These are phyloP conservation scores for Musa beccarii DNA, from an alignment of 176 grass and related monocot genomes.

Conservation along the genomic window DNA sequence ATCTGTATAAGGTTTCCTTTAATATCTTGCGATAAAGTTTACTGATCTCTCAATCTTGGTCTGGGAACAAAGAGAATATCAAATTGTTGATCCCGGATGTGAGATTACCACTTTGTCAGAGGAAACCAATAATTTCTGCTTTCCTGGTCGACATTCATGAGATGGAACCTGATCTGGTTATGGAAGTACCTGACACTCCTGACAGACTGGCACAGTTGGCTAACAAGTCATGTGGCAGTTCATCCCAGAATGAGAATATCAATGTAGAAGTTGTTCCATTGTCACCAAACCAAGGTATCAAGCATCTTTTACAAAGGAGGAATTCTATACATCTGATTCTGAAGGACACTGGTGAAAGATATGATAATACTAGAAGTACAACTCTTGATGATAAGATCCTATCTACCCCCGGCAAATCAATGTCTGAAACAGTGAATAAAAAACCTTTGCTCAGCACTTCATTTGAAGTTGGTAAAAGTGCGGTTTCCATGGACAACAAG, in stretches of 20 bases:
- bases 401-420: background rate
- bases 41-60: background rate
- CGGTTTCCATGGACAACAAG: background rate
- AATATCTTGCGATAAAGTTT: background rate
- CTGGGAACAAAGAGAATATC: background rate
- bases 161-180: background rate
- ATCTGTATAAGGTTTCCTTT: background rate
- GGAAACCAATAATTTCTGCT: background rate
- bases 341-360: background rate
- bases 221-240: background rate
- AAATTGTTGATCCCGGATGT: background rate
- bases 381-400: background rate
- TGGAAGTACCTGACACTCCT: slow-evolving; percentile 6
- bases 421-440: background rate
- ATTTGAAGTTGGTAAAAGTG: background rate
- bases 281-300: no score
- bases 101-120: background rate
- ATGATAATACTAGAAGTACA: background rate
- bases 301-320: background rate
- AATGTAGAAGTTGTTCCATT: no score
- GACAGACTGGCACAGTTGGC: background rate
- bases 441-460: background rate
- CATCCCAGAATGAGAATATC: background rate
- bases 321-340: background rate
- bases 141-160: background rate